phyloP scores from a whole-genome alignment of 2,329 filamentous ascomycete species.

The Chaetomiaceae sp. region DNA sequence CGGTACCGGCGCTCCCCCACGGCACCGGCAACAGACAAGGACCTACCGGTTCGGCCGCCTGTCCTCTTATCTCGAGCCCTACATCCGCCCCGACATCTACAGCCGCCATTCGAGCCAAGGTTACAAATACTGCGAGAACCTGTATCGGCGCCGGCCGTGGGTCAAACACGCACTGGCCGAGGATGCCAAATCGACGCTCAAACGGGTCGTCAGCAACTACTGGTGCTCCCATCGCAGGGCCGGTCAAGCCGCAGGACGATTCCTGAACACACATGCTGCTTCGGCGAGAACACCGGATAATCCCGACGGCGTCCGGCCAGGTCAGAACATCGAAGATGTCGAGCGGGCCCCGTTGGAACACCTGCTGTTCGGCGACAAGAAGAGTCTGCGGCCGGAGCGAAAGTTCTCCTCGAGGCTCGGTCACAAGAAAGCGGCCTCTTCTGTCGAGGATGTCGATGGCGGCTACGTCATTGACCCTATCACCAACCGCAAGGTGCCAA shows the following conservation, averaged over 20 bases:
- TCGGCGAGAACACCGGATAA: slow-evolving; percentile 34
- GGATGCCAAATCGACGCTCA: slow-evolving; percentile 36
- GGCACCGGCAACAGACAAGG: slow-evolving; percentile 42
- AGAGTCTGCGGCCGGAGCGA: background rate
- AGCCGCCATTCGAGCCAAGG: slow-evolving; percentile 41
- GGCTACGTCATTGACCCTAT: slow-evolving; percentile 54
- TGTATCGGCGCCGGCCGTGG: slow-evolving; percentile 45
- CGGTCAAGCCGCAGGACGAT: slow-evolving; percentile 29
- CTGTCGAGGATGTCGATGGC: slow-evolving; percentile 5
- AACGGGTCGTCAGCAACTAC: slow-evolving; percentile 40
- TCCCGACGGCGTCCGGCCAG: slow-evolving; percentile 36
- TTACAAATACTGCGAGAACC: slow-evolving; percentile 43
- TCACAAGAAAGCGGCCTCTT: background rate
- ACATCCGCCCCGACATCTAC: slow-evolving; percentile 38
- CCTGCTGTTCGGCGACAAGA: slow-evolving; percentile 36
- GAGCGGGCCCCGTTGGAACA: slow-evolving; percentile 43
- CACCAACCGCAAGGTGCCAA: slow-evolving; percentile 49
- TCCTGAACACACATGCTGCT: slow-evolving; percentile 33
- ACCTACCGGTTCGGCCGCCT: slow-evolving; percentile 44
- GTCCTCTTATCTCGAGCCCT: slow-evolving; percentile 37
- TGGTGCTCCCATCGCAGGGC: slow-evolving; percentile 29
- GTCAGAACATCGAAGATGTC: slow-evolving; percentile 41
- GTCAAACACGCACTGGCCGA: slow-evolving; percentile 37
- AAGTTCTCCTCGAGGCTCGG: background rate
- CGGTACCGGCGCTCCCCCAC: slow-evolving; percentile 20